Evolutionary conservation across 441 rosid genomes (phyloP).

Genomic region (Populus tomentosa): DNA sequence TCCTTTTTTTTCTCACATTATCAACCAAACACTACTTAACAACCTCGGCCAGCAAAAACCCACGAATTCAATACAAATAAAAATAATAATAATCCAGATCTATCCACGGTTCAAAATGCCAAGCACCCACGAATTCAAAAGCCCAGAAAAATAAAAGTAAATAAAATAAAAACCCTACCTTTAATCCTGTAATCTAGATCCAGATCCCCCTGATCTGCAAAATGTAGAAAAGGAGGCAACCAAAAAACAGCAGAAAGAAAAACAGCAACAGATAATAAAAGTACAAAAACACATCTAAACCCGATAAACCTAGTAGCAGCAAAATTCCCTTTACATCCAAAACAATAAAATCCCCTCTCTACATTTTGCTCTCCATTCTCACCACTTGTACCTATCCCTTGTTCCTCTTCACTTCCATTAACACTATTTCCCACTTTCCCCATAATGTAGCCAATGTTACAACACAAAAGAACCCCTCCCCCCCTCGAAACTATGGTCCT

Average conservation of each 20-base stretch:
- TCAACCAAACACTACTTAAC: slow-evolving; percentile 8
- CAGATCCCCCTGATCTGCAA: slow-evolving; percentile 43
- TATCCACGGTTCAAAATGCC: not conserved
- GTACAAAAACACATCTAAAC: slow-evolving; percentile 47
- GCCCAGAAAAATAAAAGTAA: slow-evolving; percentile 1
- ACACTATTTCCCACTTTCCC: slow-evolving; percentile 37
- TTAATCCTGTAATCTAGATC: slow-evolving; percentile 64
- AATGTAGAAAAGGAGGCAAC: slow-evolving; percentile 64
- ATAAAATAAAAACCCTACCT: slow-evolving; percentile 32
- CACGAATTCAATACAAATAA: not conserved
- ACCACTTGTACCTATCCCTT: slow-evolving; percentile 24
- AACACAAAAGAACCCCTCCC: not conserved
- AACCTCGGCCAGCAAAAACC: not conserved
- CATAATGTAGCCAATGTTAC: slow-evolving; percentile 25
- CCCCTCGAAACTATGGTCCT: not conserved
- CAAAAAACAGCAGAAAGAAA: slow-evolving; percentile 76
- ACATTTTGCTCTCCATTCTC: slow-evolving; percentile 27
- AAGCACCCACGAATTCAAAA: not conserved
- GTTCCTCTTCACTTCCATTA: slow-evolving; percentile 68
- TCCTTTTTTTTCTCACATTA: slow-evolving; percentile 3
- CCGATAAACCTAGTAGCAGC: slow-evolving; percentile 33
- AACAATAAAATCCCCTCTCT: slow-evolving; percentile 19
- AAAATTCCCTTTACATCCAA: slow-evolving; percentile 23
- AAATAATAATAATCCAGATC: slow-evolving; percentile 11
- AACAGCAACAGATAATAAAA: slow-evolving; percentile 55